Percentiles rank a stretch among this genome's conserved stretches.
These are phyloP conservation scores for Pseudocercospora musae DNA, from an alignment of 2,329 filamentous ascomycete genomes.

Conservation along the genomic window DNA sequence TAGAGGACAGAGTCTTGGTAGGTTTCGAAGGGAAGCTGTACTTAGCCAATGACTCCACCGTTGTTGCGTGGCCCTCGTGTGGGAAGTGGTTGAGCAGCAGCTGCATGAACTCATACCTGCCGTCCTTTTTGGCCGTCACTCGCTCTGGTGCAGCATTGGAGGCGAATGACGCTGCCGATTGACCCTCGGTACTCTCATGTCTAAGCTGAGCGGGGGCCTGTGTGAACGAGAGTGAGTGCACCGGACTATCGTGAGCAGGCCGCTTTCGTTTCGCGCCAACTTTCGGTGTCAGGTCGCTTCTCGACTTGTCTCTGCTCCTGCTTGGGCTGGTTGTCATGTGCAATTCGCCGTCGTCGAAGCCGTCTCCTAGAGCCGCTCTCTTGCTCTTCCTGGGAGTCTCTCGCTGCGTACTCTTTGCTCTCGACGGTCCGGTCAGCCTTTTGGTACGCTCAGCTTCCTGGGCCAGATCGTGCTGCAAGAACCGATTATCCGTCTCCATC, in stretches of 20 bases:
- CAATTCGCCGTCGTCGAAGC: conserved; percentile 69
- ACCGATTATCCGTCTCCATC: conserved; percentile 67
- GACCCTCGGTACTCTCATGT: conserved; percentile 22
- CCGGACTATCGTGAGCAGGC: conserved; percentile 61
- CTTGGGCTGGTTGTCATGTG: conserved; percentile 29
- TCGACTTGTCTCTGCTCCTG: conserved; percentile 48
- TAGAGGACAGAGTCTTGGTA: conserved; percentile 60
- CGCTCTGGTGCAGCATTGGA: conserved; percentile 2
- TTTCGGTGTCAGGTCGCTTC: conserved; percentile 57
- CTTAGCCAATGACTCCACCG: conserved; percentile 65
- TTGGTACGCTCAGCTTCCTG: conserved; percentile 58
- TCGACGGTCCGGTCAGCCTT: conserved; percentile 37
- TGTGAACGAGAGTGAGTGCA: conserved; percentile 46
- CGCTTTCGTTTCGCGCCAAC: conserved; percentile 66
- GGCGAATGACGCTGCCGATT: conserved; percentile 13
- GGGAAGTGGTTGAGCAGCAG: conserved; percentile 62
- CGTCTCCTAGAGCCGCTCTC: conserved; percentile 54
- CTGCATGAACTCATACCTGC: conserved; percentile 49
- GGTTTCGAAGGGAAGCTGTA: conserved; percentile 65
- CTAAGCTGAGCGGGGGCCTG: conserved; percentile 21
- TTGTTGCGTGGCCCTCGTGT: conserved; percentile 55
- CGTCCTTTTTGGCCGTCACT: conserved; percentile 10
- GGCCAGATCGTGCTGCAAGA: conserved; percentile 67
- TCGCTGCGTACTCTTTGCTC: conserved; percentile 18
- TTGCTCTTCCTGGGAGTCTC: conserved; percentile 30